Base-by-base conservation (phyloP, 2,329 filamentous ascomycete species). In the Fusarium anthophilum region DNA sequence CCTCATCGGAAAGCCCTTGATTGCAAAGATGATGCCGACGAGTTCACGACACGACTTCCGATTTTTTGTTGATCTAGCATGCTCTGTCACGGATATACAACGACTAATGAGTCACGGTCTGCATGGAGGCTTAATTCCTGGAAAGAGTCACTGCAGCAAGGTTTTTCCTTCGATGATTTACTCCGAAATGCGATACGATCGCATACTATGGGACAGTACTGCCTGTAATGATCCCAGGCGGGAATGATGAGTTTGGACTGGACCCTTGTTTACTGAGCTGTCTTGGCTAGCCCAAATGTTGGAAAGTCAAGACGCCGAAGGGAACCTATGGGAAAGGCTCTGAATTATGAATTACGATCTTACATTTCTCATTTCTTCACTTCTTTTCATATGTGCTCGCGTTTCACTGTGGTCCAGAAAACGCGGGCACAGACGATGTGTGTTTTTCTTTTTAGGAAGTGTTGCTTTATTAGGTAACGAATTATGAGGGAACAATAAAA, bases 71-170 rank as follows among this genome's bases (percentile, higher is more conserved):
- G 77, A 73, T 76, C 72, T 76, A 76, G 72, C 75, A 82, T 77
- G 78, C 78, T 77, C 72, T 77, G 77, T 80, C 78, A 82, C 74
- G 81, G 80, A 81, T 81, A 79, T 81, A 83, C 80, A 84, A 84
- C 81, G 83, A 81, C 81, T 84, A 80, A 85, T 82, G 83, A 85
- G 81, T 83, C 80, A 85, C 81, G 82, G 80, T 81, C 79, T 84
- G 81, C 83, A 83, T 80, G 79, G 80, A 80, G 79, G 80, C 81
- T 81, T 83, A 78, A 82, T 77, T 74, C 61, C 63, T 72, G 62
- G 63, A 69, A 69, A 75, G 69, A 76, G 56, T 72, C 66, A 69
- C 64, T 71, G 69, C 76, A 78, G 64, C 66, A 63, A 71, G 54
- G 60, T 70, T 76, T 78, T 73, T 65, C 56, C 62, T 76, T 74